Base-by-base conservation (phyloP, 78 protist genomes). In the Dictyostelium capitatum region DNA sequence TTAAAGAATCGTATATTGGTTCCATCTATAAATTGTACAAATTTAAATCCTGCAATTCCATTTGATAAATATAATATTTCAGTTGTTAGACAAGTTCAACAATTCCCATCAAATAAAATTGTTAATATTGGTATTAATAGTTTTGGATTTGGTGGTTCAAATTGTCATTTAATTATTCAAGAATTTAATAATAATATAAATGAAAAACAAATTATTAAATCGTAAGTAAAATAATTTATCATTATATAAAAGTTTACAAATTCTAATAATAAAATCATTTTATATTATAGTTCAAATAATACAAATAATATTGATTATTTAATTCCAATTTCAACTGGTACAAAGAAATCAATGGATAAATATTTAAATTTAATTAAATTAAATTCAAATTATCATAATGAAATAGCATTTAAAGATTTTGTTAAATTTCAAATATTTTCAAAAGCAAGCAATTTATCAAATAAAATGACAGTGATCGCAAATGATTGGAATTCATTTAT, bases 61-160 rank as follows among this genome's bases (percentile, higher is more conserved):
- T 74, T 95, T 28, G 87, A 89, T 37, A 82, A 77, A 46, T 81
- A 65, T 62, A 81, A 92, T 57, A 57, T 83, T 15, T 28, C 73
- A 54, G 95, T 92, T 6, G 85, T 79, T 8, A 90, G 87, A 28
- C 81, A 90, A 59, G 4, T 73, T 47, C 17, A 56, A 75, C 25
- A 50, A 64, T 90, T 53, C 17, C 94, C 87, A 10, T 28, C 51
- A 1, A 19, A 62, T 81, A 23, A 56, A 67, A 28, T 78, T 50
- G 43, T 54, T 6, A 48, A 28, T 17, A 95, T 82, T 10, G 98
- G 97, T 43, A 47, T 97, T 30, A 91, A 81, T 48, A 70, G 89
- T n/a, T 97, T 97, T 80, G 98, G 98, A 23, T 94, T 95, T 28
- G 95, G 97, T 43, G 98, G 98, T 23, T 73, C 97, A 20, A 97